Conservation (phyloP, 2,329 filamentous ascomycete genomes). For the Helotiales sp. region DNA sequence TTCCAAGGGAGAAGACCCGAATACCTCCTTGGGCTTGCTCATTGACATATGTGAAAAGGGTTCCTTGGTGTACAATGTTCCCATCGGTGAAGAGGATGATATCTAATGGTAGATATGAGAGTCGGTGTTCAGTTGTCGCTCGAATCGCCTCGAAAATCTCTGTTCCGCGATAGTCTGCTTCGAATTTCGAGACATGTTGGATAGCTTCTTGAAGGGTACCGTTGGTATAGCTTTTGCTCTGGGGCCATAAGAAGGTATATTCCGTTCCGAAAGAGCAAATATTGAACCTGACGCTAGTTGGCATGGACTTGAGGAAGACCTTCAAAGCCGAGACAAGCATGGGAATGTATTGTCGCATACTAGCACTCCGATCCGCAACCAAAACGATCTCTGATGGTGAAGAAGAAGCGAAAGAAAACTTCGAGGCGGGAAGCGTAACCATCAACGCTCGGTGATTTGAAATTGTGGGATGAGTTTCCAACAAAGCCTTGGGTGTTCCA, state of each 20-base stretch:
- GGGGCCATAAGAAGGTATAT: background rate
- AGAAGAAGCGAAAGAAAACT: background rate
- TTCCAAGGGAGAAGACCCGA: background rate
- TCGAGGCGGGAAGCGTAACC: background rate
- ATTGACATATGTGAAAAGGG: background rate
- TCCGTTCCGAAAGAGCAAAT: background rate
- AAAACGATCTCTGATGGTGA: background rate
- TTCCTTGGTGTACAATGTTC: background rate
- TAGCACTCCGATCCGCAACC: background rate
- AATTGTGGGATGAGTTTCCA: background rate
- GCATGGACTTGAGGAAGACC: background rate
- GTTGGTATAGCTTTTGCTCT: background rate
- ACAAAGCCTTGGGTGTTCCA: background rate
- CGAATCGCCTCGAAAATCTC: background rate
- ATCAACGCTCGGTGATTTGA: background rate
- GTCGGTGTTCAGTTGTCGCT: background rate
- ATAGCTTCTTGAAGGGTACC: background rate
- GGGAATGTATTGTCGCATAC: background rate
- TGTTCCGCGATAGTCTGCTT: background rate
- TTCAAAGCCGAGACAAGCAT: background rate
- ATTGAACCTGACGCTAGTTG: background rate
- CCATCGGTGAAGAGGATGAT: background rate
- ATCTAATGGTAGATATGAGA: background rate
- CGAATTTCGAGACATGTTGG: background rate
- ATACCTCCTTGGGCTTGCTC: background rate